Evolutionary conservation across 1,284 basidiomycete genomes (phyloP).

Genomic region (Papiliotrema nemorosa): DNA sequence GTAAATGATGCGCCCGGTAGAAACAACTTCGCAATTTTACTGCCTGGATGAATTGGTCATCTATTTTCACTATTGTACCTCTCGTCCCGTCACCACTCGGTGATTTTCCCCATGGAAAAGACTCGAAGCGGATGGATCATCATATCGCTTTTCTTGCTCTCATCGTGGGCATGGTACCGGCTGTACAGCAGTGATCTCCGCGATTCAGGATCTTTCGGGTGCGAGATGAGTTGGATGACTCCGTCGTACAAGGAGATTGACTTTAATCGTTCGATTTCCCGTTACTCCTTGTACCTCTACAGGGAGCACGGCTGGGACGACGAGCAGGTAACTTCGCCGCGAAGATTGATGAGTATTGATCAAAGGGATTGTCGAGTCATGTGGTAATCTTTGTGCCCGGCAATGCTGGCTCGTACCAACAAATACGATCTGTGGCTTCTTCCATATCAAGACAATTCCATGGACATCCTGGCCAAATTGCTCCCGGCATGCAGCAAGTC

Average conservation of each 20-base stretch:
- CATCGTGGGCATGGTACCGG: neutral
- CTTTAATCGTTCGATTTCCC: slow-evolving; percentile 53
- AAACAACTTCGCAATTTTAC: slow-evolving; percentile 70
- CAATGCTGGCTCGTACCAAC: slow-evolving; percentile 91
- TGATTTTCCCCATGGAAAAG: too few relatives aligned
- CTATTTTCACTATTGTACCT: too few relatives aligned
- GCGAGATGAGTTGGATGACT: slow-evolving; percentile 97
- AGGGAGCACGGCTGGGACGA: slow-evolving; percentile 82
- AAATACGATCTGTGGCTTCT: slow-evolving; percentile 91
- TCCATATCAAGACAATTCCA: slow-evolving; percentile 79
- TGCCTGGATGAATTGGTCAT: too few relatives aligned
- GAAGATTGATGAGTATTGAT: neutral
- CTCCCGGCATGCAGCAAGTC: slow-evolving; percentile 19
- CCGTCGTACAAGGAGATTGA: slow-evolving; percentile 79
- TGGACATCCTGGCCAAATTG: slow-evolving; percentile 52
- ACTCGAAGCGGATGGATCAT: too few relatives aligned
- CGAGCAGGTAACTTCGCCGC: slow-evolving; percentile 54
- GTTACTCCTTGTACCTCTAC: slow-evolving; percentile 86
- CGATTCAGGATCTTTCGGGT: slow-evolving; percentile 51
- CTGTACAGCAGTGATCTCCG: slow-evolving; percentile 14
- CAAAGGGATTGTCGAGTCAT: slow-evolving; percentile 54
- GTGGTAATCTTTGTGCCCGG: slow-evolving; percentile 96
- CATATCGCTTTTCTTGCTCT: too few relatives aligned
- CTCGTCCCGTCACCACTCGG: too few relatives aligned
- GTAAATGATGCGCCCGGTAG: slow-evolving; percentile 61